Evolutionary conservation across 2,329 filamentous ascomycete genomes (phyloP).

Genomic region (Alternaria triticina): DNA sequence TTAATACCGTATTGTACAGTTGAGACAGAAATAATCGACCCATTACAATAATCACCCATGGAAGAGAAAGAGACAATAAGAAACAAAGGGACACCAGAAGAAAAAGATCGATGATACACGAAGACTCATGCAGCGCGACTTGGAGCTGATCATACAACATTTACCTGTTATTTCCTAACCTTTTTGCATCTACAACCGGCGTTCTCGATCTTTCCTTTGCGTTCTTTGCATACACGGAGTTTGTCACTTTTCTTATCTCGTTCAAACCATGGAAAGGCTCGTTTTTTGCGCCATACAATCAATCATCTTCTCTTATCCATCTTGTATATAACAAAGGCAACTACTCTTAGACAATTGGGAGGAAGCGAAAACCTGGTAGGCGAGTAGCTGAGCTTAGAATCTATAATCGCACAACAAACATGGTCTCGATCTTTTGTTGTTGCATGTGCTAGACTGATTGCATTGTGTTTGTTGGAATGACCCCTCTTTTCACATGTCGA

Average conservation of each 20-base stretch:
- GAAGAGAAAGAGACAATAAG: not conserved
- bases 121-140: slow-evolving; percentile 11
- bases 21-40: not conserved
- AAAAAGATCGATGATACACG: slow-evolving; percentile 9
- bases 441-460: not conserved
- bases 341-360: not conserved
- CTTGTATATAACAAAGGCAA: not conserved
- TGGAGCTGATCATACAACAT: slow-evolving; percentile 3
- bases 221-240: not conserved
- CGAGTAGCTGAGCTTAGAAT: not conserved
- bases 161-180: not conserved
- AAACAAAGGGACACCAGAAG: not conserved
- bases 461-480: not conserved
- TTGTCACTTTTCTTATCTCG: not conserved
- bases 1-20: not conserved
- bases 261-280: not conserved
- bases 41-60: not conserved
- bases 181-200: not conserved
- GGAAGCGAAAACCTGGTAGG: not conserved
- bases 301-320: not conserved
- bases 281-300: not conserved
- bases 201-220: not conserved
- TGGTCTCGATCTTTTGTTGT: not conserved
- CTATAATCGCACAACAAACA: not conserved
- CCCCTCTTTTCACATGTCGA: not conserved